A percentile compares a stretch with the other conserved stretches of the same genome.
Evolutionary conservation across 129 eudicot species (phyloP).

Genomic region (Heracleum sosnowskyi): DNA sequence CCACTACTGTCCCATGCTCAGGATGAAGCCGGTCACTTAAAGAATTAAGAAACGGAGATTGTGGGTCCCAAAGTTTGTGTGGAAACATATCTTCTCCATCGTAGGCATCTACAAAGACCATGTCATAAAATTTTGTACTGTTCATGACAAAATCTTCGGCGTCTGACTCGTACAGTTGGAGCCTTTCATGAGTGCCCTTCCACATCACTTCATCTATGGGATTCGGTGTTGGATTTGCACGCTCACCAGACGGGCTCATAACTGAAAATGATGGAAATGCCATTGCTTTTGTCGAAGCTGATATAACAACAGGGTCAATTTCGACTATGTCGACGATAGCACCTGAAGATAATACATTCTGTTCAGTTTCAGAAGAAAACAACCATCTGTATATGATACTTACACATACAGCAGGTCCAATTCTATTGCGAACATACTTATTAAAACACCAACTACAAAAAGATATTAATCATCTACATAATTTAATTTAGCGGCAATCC

Average conservation of each 20-base stretch:
- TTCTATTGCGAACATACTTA: not conserved
- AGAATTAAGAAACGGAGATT: constrained; percentile 57
- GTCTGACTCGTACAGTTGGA: constrained; percentile 55
- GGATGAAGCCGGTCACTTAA: constrained; percentile 61
- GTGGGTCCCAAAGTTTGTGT: constrained; percentile 72
- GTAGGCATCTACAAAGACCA: constrained; percentile 78
- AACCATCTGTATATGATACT: not conserved
- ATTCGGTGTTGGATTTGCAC: constrained; percentile 27
- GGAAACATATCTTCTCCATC: constrained; percentile 87
- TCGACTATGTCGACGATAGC: constrained; percentile 64
- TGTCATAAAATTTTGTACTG: constrained; percentile 44
- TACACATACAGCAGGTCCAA: not conserved
- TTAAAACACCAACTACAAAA: not conserved
- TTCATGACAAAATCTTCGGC: constrained; percentile 62
- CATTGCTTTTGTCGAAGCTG: constrained; percentile 84
- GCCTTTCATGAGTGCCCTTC: constrained; percentile 78
- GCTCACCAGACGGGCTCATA: constrained; percentile 42
- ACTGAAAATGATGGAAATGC: constrained; percentile 72
- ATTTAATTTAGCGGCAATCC: not conserved
- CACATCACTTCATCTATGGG: constrained; percentile 50
- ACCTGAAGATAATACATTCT: constrained; percentile 30
- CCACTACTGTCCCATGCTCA: constrained; percentile 83
- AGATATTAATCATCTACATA: not conserved
- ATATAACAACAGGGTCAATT: constrained; percentile 77
- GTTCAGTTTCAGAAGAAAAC: constrained; percentile 12